Evolutionary conservation across 2,329 filamentous ascomycete genomes (phyloP), one percentile per base, ranked within the genome.

Genomic region (Fusarium sp.): DNA sequence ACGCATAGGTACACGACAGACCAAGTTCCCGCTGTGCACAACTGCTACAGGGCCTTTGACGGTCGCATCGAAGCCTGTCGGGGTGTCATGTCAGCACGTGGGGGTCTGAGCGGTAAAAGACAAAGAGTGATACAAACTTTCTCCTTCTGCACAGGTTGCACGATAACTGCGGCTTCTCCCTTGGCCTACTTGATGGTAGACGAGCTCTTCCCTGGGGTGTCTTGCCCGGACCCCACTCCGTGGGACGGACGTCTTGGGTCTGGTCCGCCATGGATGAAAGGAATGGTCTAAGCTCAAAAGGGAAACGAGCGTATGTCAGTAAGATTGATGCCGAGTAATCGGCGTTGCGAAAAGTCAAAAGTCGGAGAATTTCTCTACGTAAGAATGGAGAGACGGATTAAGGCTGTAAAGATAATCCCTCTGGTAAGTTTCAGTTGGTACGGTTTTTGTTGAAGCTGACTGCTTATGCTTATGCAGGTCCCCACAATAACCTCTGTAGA

Each of bases 141-240:
- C 62, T 46, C 38, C 20, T 63, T 1, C 62, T 64, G 12, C 62
- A 65, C 2, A 65, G 27, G n/a, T 58, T 65, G n/a, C 62, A 65
- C n/a, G 62, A 65, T 7, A 65, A 27, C 7, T 65, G 62, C 1
- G 51, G 51, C 15, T 65, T 65, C 9, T 65, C 62, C 22, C 62
- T 45, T 0, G 51, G 59, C 1, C 62, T 64, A 20, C 62, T 65
- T 0, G 62, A 64, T 5, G 62, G 62, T 6, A 65, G 16, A 22
- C 62, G 49, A 9, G 62, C 62, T 22, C 62, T 46, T 5, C 62
- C 62, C n/a, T 65, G 62, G 0, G 45, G 3, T 2, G 62, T 65
- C 38, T 65, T 65, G 5, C 59, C 59, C 18, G 54, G 54, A 27
- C 62, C 62, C 51, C 59, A 58, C 15, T 64, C 62, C 2, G 18